Conservation (phyloP, 768 basidiomycete species). For the Holtermannia corniformis region DNA sequence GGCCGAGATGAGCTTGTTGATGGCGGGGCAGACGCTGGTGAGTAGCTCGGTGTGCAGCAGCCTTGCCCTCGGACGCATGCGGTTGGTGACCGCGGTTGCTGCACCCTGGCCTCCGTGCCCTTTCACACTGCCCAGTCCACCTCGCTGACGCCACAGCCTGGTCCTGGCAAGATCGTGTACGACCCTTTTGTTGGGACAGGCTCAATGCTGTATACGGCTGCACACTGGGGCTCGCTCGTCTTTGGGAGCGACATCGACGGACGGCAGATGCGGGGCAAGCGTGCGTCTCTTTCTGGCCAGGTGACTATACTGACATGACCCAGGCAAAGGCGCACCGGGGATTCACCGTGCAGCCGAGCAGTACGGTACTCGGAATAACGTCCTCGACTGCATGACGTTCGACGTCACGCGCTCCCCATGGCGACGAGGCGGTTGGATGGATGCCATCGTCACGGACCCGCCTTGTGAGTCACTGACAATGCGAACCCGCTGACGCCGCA, state of each 20-base stretch:
- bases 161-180: conserved; percentile 81
- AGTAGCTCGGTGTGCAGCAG: conserved; percentile 17
- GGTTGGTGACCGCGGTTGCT: too few relatives aligned
- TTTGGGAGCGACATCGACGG: conserved; percentile 96
- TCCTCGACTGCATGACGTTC: conserved; percentile 80
- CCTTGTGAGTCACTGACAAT: conserved; percentile 55
- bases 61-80: too few relatives aligned
- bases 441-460: conserved; percentile 89
- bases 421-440: conserved; percentile 80
- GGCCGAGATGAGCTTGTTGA: conserved; percentile 83
- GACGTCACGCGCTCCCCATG: conserved; percentile 86
- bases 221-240: conserved; percentile 76
- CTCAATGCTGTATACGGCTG: conserved; percentile 51
- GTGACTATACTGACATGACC: background rate
- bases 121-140: background rate
- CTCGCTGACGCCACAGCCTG: conserved; percentile 48
- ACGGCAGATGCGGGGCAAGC: conserved; percentile 90
- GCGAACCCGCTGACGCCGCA: conserved; percentile 27
- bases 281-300: conserved; percentile 41
- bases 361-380: conserved; percentile 62
- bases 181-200: conserved; percentile 95
- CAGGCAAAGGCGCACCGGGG: conserved; percentile 48
- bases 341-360: conserved; percentile 70
- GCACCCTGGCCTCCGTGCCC: background rate
- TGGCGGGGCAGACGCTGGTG: conserved; percentile 92